These are phyloP conservation scores for Diplotaxis tenuifolia DNA, from an alignment of 345 rosid genomes.

Conservation along the genomic window DNA sequence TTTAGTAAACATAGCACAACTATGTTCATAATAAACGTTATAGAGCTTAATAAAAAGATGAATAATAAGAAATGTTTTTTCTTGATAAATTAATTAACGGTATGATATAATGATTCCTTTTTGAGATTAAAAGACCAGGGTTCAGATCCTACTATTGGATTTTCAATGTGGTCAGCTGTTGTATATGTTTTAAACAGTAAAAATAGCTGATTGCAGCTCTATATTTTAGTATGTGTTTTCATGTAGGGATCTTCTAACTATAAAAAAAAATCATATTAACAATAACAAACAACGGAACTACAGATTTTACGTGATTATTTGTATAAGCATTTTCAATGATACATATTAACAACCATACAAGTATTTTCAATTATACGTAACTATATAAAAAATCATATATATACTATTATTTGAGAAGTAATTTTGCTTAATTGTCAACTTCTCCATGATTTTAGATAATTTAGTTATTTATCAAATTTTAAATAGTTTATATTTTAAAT, in stretches of 20 bases:
- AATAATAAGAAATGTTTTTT: background rate
- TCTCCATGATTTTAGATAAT: no score
- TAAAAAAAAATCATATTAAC: background rate
- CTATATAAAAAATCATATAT: no score
- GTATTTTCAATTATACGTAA: no score
- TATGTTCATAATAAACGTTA: background rate
- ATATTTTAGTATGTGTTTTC: no score
- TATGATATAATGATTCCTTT: background rate
- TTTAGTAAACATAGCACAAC: conserved; percentile 1
- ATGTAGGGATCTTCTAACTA: no score
- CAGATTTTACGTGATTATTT: background rate
- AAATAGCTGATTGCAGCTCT: background rate
- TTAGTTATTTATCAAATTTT: no score
- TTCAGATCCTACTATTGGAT: background rate
- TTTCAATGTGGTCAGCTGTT: background rate
- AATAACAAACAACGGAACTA: background rate
- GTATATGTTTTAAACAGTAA: background rate
- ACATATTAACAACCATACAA: no score
- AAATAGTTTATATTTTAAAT: no score
- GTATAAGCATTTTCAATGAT: no score
- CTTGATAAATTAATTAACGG: background rate
- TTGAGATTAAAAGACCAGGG: background rate
- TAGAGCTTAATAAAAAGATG: background rate
- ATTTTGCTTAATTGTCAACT: no score
- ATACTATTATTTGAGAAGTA: no score